Conservation (phyloP, 2,329 filamentous ascomycete species). For the Cytospora paraplurivora region DNA sequence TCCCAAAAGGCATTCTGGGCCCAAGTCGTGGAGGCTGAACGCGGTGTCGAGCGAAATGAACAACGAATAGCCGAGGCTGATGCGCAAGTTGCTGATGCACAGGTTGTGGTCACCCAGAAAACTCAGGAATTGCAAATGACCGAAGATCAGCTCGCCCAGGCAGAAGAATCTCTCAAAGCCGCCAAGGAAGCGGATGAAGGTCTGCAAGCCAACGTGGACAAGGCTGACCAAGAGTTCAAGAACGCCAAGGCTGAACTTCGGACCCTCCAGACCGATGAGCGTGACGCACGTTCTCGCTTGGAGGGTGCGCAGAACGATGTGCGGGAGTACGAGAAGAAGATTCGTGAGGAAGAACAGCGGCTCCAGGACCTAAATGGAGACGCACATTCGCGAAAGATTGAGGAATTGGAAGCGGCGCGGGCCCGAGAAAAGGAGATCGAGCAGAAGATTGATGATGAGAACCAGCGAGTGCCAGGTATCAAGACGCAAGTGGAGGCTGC, state of each 20-base stretch:
- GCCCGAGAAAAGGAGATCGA: constrained; percentile 48
- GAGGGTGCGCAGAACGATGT: constrained; percentile 54
- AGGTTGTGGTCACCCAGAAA: constrained; percentile 43
- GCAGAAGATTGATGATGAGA: constrained; percentile 36
- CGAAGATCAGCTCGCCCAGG: constrained; percentile 45
- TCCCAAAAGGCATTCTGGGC: constrained; percentile 79
- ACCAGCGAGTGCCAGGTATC: constrained; percentile 39
- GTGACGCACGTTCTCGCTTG: constrained; percentile 63
- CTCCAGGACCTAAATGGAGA: constrained; percentile 72
- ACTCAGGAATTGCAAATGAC: constrained; percentile 48
- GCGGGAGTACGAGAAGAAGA: constrained; percentile 48
- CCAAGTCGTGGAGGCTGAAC: constrained; percentile 79
- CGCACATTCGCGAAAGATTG: constrained; percentile 62
- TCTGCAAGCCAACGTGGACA: constrained; percentile 48
- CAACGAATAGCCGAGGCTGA: constrained; percentile 43
- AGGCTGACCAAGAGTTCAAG: constrained; percentile 55
- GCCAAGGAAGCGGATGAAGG: constrained; percentile 50
- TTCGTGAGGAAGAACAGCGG: constrained; percentile 59
- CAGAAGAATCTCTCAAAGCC: constrained; percentile 50
- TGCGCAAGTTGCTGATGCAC: constrained; percentile 47
- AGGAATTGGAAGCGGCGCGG: constrained; percentile 61
- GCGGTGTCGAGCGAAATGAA: constrained; percentile 43
- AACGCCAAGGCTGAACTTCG: constrained; percentile 57
- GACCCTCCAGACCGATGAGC: constrained; percentile 63
- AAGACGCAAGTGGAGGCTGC: constrained; percentile 39